Conservation (phyloP, 306 rosid species). For the Gleditsia sinensis region DNA sequence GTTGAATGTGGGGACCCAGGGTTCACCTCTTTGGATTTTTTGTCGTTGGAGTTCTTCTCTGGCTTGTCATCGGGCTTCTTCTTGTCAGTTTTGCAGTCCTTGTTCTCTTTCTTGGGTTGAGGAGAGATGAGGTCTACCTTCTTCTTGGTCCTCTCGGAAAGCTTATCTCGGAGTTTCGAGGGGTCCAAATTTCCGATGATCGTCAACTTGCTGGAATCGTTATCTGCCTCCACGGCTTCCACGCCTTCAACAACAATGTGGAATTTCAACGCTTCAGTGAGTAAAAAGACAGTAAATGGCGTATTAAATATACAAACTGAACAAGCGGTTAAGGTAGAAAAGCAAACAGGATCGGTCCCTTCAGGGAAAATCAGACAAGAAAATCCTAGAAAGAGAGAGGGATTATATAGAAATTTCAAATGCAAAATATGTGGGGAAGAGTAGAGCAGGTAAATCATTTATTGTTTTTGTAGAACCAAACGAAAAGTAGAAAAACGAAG, state of each 20-base stretch:
- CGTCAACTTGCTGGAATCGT: constrained; percentile 59
- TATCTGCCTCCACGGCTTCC: constrained; percentile 59
- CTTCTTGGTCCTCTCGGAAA: constrained; percentile 67
- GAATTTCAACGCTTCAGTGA: constrained; percentile 3
- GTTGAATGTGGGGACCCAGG: constrained; percentile 32
- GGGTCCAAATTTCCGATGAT: constrained; percentile 79
- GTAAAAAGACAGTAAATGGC: not conserved
- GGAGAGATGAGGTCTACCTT: constrained; percentile 85
- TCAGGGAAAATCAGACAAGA: not conserved
- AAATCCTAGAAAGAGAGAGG: too few species aligned
- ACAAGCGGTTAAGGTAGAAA: not conserved
- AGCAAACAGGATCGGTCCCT: not conserved
- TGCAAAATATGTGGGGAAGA: too few species aligned
- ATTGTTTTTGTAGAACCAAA: too few species aligned
- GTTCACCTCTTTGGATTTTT: constrained; percentile 66
- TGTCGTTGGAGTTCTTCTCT: constrained; percentile 35
- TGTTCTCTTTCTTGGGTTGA: constrained; percentile 61
- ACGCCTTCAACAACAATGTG: constrained; percentile 54
- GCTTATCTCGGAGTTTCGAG: constrained; percentile 49
- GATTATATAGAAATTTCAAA: too few species aligned
- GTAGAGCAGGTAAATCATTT: too few species aligned
- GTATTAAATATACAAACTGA: not conserved
- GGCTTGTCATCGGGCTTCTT: constrained; percentile 29
- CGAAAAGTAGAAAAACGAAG: too few species aligned
- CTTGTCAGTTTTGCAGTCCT: constrained; percentile 28